A percentile compares a stretch with the other conserved stretches of the same genome.
Evolutionary conservation across 805 yeast species (phyloP).

Genomic region (Kodamaea hsintzibuensis): DNA sequence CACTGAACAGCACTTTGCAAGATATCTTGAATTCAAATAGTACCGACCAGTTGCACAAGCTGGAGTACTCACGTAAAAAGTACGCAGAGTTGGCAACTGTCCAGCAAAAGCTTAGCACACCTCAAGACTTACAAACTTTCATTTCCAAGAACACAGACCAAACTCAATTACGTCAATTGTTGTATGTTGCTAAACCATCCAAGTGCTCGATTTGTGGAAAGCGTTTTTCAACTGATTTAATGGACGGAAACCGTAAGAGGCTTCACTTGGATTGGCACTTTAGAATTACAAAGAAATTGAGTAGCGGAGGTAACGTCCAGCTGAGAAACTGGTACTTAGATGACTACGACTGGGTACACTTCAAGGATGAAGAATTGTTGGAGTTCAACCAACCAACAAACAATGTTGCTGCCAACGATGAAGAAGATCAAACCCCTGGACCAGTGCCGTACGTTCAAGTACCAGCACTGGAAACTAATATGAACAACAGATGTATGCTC

Average conservation of each 20-base stretch:
- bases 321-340: constrained; percentile 82
- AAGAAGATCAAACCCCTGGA: constrained; percentile 5
- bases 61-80: constrained; percentile 37
- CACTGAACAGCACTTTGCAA: constrained; percentile 22
- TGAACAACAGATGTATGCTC: constrained; percentile 43
- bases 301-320: constrained; percentile 47
- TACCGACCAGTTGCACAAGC: constrained; percentile 18
- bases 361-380: constrained; percentile 61
- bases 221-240: constrained; percentile 64
- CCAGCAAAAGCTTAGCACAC: constrained; percentile 15
- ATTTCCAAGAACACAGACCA: constrained; percentile 34
- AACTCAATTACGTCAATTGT: constrained; percentile 19
- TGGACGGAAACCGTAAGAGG: constrained; percentile 54
- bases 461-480: constrained; percentile 25
- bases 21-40: constrained; percentile 23
- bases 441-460: constrained; percentile 14
- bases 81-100: constrained; percentile 32
- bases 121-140: constrained; percentile 33
- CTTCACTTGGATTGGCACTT: constrained; percentile 95
- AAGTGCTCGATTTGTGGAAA: constrained; percentile 92
- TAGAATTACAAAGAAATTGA: constrained; percentile 77
- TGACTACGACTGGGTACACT: constrained; percentile 69
- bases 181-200: constrained; percentile 64
- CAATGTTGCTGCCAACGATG: constrained; percentile 5
- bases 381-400: constrained; percentile 24